These are phyloP conservation scores for Sanghuangporus weigelae DNA, from an alignment of 1,284 basidiomycete genomes.

Conservation along the genomic window DNA sequence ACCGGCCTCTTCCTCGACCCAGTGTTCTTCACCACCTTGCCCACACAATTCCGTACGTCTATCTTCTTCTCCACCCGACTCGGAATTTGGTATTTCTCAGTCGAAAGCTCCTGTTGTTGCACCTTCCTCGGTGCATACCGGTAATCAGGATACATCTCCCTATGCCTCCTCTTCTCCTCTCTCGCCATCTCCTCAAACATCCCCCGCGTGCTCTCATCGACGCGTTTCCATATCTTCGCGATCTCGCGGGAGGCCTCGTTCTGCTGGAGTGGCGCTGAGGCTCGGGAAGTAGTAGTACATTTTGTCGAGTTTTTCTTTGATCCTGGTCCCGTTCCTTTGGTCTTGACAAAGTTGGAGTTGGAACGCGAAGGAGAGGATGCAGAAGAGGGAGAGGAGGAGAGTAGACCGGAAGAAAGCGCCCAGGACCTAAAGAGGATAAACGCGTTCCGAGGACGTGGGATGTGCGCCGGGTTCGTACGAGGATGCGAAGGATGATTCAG, in stretches of 20 bases:
- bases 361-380: background rate
- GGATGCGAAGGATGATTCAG: background rate
- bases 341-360: background rate
- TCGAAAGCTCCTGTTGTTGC: too few relatives aligned
- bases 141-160: slow-evolving; percentile 9
- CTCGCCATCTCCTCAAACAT: slow-evolving; percentile 5
- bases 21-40: background rate
- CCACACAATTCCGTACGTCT: background rate
- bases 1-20: background rate
- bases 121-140: slow-evolving; percentile 14
- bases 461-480: slow-evolving; percentile 36
- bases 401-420: slow-evolving; percentile 46
- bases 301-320: background rate
- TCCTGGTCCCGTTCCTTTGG: background rate
- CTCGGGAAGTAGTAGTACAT: background rate
- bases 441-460: slow-evolving; percentile 83
- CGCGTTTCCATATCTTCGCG: slow-evolving; percentile 3
- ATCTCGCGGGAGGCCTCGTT: slow-evolving; percentile 12
- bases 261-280: background rate
- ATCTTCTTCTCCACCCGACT: background rate
- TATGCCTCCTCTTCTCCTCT: slow-evolving; percentile 12
- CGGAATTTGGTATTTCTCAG: background rate
- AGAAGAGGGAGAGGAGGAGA: background rate
- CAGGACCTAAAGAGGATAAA: slow-evolving; percentile 88
- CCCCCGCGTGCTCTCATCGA: background rate